Evolutionary conservation across 2,329 filamentous ascomycete species (phyloP).

Genomic region (Raffaelea albimanens): DNA sequence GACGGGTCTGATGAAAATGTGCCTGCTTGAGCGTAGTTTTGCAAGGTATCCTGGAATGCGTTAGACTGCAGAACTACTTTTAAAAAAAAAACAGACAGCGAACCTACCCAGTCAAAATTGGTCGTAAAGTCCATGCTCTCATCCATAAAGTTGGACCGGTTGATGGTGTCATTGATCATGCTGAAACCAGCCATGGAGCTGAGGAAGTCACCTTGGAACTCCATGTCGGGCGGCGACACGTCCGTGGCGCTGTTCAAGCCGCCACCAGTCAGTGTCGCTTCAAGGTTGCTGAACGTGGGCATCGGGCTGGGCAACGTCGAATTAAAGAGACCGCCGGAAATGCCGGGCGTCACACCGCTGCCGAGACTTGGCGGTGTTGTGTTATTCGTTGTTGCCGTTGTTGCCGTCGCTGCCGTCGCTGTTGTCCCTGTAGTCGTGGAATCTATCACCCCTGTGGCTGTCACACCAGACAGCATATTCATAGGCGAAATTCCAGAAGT

Average conservation of each 20-base stretch:
- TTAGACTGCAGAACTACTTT: neutral
- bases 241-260: constrained; percentile 14
- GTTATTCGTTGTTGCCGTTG: neutral
- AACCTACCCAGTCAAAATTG: constrained; percentile 51
- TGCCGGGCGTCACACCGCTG: no score
- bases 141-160: constrained; percentile 13
- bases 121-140: constrained; percentile 34
- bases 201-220: constrained; percentile 22
- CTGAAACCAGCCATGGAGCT: constrained; percentile 19
- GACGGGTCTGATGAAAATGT: constrained; percentile 42
- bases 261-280: constrained; percentile 23
- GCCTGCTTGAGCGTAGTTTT: constrained; percentile 46
- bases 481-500: constrained; percentile 29
- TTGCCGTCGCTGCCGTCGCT: neutral
- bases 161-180: constrained; percentile 37
- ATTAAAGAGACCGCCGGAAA: constrained; percentile 15
- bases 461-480: constrained; percentile 30
- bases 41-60: constrained; percentile 38
- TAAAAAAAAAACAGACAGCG: neutral
- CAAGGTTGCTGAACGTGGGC: constrained; percentile 33
- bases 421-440: neutral
- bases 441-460: no score
- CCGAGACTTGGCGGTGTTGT: neutral
- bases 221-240: constrained; percentile 21
- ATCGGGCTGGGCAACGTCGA: constrained; percentile 26